Base-by-base conservation (phyloP, 208 protist genomes). In the Porcisia deanei region DNA sequence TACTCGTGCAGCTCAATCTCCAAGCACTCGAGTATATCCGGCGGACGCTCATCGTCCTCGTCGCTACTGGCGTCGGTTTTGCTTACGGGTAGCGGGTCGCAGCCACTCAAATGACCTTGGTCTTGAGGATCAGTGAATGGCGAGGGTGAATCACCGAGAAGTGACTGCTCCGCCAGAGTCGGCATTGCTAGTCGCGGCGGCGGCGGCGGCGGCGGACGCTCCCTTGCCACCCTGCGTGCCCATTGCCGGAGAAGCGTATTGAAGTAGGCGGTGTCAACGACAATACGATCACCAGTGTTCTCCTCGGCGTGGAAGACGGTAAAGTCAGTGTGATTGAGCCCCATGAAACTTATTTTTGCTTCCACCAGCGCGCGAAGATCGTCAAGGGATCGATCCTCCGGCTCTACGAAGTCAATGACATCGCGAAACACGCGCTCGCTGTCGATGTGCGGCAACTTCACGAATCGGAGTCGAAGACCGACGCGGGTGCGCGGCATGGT, bases 331-430 rank as follows among this genome's bases (percentile, higher is more conserved):
- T 76, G 55, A 2, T 79, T 69, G 22, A 91, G 73, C 55, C 93
- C 88, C 88, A 96, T 96, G 72, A 96, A 96, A 14, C 60, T 75
- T 6, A 96, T 80, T 70, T 96, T 96, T 16, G 77, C 80, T 65
- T 94, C 87, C 16, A 96, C 82, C 53, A 96, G 68, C 37, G 82
- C 83, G 12, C 81, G 84, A 34, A 96, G 83, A 47, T 88, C 87
- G 37, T 96, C 80, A 55, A 87, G 89, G 60, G 76, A 75, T 37
- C 82, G 54, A 25, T 90, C 87, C 18, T 96, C 83, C 9, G 85
- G 83, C 52, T 93, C 88, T 22, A 43, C 49, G 7, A 88, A 75
- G 3, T 79, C 60, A 12, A 92, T 81, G 8, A 77, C 82, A 57
- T 91, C 89, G 52, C 89, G 86, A 76, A 96, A 96, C 10, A 94